Conservation (phyloP, 2,329 filamentous ascomycete species). For the Rugonectria rugulosa region DNA sequence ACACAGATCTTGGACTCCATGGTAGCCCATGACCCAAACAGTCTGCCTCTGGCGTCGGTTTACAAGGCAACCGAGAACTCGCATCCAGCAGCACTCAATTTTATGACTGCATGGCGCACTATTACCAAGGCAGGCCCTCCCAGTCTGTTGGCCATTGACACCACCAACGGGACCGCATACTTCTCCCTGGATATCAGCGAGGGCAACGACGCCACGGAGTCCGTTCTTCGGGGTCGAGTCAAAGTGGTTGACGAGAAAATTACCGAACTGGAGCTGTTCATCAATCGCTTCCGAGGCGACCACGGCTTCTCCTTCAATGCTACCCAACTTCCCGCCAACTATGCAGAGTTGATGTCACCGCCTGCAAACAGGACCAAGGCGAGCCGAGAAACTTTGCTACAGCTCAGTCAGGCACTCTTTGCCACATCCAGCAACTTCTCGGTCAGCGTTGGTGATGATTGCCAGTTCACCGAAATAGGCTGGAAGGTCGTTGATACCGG, state of each 20-base stretch:
- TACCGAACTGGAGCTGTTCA: conserved; percentile 17
- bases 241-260: conserved; percentile 9
- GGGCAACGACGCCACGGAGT: background rate
- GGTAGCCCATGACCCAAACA: conserved; percentile 12
- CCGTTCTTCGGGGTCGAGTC: conserved; percentile 15
- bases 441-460: conserved; percentile 7
- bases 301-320: conserved; percentile 21
- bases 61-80: conserved; percentile 20
- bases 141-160: conserved; percentile 14
- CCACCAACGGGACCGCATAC: conserved; percentile 9
- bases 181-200: conserved; percentile 14
- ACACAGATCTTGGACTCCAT: conserved; percentile 13
- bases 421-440: conserved; percentile 11
- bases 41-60: conserved; percentile 5
- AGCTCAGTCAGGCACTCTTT: conserved; percentile 10
- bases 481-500: conserved; percentile 18
- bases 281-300: conserved; percentile 17
- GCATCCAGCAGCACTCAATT: conserved; percentile 15
- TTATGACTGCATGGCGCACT: conserved; percentile 21
- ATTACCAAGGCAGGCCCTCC: conserved; percentile 9
- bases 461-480: conserved; percentile 15
- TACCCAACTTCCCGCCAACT: conserved; percentile 6
- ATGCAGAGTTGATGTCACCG: conserved; percentile 6
- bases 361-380: conserved; percentile 12
- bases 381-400: conserved; percentile 9